Evolutionary conservation across 805 yeast species (phyloP).

Genomic region (Saccharomycopsis olivae): DNA sequence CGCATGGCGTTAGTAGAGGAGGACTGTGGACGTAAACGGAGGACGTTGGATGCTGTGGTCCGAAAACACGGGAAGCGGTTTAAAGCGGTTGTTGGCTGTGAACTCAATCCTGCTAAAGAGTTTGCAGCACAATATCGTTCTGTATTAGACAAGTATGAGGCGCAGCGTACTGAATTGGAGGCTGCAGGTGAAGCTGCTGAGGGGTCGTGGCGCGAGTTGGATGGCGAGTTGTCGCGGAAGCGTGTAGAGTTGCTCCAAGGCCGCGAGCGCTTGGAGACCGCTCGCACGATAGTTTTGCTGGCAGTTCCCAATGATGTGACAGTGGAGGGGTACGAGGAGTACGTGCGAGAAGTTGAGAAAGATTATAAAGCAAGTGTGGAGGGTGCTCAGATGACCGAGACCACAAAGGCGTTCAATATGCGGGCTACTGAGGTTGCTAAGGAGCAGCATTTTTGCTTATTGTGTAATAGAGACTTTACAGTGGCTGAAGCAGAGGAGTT

Average conservation of each 20-base stretch:
- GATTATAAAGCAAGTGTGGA: conserved; percentile 52
- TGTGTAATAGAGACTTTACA: conserved; percentile 63
- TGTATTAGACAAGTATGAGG: too few relatives aligned
- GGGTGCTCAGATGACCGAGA: conserved; percentile 55
- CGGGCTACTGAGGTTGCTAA: conserved; percentile 60
- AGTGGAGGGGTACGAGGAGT: conserved; percentile 40
- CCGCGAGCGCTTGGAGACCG: too few relatives aligned
- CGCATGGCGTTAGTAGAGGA: conserved; percentile 37
- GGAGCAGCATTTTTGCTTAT: conserved; percentile 46
- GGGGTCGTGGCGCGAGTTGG: too few relatives aligned
- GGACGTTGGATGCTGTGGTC: conserved; percentile 24
- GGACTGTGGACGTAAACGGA: conserved; percentile 26
- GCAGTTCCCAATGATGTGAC: conserved; percentile 31
- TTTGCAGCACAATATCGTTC: too few relatives aligned
- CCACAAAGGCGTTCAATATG: conserved; percentile 58
- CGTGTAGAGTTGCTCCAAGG: too few relatives aligned
- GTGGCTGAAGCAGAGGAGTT: conserved; percentile 20
- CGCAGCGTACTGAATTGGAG: too few relatives aligned
- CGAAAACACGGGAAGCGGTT: conserved; percentile 21
- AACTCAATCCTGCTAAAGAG: too few relatives aligned
- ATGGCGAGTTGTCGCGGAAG: too few relatives aligned
- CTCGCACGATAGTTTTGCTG: too few relatives aligned
- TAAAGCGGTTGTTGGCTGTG: too few relatives aligned
- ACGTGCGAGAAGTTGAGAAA: conserved; percentile 46
- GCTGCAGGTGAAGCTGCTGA: too few relatives aligned